Base-by-base conservation (phyloP, 208 protist genomes). In the Lotmaria passim region DNA sequence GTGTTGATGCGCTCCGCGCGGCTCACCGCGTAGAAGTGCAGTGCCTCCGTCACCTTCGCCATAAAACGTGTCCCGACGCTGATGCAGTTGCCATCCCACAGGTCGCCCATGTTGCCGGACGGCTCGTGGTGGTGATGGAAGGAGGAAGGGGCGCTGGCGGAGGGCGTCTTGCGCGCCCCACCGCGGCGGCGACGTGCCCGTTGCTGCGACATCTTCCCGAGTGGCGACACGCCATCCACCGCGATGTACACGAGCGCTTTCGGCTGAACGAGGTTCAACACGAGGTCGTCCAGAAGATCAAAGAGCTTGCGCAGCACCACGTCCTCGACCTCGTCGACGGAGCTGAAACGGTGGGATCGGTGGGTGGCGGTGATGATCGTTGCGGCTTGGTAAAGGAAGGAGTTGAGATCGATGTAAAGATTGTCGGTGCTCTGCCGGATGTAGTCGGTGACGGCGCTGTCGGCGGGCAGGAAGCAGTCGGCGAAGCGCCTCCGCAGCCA, bases 191-290 rank as follows among this genome's bases (percentile, higher is more conserved):
- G 99, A 38, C 99, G 90, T 12, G 87, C 72, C n/a, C 99, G 91
- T 85, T 99, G 99, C 84, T 99, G 98, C 59, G 99, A 98, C 79
- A 99, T 97, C 73, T 99, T 99, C 8, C 98, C 98, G 21, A 98
- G 86, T 12, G 98, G 98, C 11, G 98, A 98, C 14, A 99, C 93
- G 41, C 98, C 98, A 85, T 99, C 98, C 24, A 93, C 79, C 15
- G 89, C 90, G 75, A 99, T 93, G 82, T 98, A 99, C 7, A 99
- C 78, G 8, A 99, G 69, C 12, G 96, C 96, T 26, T 86, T 74
- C 12, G 99, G 99, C 55, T 87, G 72, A 7, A 99, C 93, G 4
- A 99, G 86, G 43, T 82, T 64, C 44, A 95, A 38, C 12, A 94
- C 56, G 19, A 95, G 79, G 56, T 97, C 89, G 57, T 96, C 91